phyloP scores from a whole-genome alignment of 441 rosid species.

The Aleurites moluccanus region DNA sequence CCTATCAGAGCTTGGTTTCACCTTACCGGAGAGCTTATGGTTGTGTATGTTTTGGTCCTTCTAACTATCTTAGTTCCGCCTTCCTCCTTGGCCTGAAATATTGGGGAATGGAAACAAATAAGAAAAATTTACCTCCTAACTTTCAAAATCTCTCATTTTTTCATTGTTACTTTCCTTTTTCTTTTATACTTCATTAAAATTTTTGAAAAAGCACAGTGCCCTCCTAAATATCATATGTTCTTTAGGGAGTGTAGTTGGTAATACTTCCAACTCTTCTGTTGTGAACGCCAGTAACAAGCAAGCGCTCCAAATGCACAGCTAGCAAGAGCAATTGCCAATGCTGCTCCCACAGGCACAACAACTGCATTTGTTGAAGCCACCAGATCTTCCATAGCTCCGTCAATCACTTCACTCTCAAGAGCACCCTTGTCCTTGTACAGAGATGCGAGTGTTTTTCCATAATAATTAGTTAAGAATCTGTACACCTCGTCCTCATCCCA shows the following conservation, averaged over 20 bases:
- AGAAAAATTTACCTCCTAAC: conserved; percentile 33
- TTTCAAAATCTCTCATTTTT: conserved; percentile 24
- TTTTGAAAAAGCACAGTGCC: conserved; percentile 36
- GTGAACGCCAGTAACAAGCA: conserved; percentile 98
- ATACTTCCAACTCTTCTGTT: conserved; percentile 96
- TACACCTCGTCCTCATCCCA: conserved; percentile 72
- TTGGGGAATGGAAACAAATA: conserved; percentile 45
- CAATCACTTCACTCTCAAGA: conserved; percentile 35
- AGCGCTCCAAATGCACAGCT: conserved; percentile 98
- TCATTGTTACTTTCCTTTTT: neutral
- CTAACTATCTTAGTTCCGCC: conserved; percentile 59
- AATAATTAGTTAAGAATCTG: conserved; percentile 67
- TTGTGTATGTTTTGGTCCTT: conserved; percentile 34
- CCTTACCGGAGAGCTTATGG: conserved; percentile 32
- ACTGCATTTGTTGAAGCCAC: conserved; percentile 69
- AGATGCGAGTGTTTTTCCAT: conserved; percentile 65
- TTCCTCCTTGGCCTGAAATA: conserved; percentile 95
- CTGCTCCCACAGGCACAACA: conserved; percentile 93
- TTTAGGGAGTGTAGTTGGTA: conserved; percentile 76
- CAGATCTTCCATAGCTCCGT: conserved; percentile 49
- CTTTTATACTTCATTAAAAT: conserved; percentile 4
- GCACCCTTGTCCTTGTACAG: conserved; percentile 58
- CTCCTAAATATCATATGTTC: conserved; percentile 52
- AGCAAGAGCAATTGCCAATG: conserved; percentile 89
- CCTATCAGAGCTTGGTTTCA: conserved; percentile 35